Conservation (phyloP, 2,329 filamentous ascomycete species). For the Grosmannia penicillata region DNA sequence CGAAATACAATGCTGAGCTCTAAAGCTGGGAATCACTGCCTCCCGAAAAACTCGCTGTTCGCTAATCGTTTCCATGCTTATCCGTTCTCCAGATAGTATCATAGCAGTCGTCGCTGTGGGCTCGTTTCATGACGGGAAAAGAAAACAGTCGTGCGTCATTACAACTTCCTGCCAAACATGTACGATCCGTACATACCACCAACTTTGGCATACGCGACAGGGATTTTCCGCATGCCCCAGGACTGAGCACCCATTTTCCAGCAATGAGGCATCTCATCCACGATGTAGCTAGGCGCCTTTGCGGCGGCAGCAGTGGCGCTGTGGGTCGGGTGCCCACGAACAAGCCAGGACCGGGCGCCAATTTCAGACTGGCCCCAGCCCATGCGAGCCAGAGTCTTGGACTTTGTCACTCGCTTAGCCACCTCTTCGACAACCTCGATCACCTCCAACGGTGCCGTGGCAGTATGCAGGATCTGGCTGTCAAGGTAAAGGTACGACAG, state of each 20-base stretch:
- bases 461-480: conserved; percentile 40
- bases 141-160: no score
- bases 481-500: conserved; percentile 34
- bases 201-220: conserved; percentile 80
- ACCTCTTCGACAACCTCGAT: conserved; percentile 60
- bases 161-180: conserved; percentile 47
- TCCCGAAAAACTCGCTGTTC: no score
- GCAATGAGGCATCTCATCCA: no score
- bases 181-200: conserved; percentile 80
- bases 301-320: conserved; percentile 26
- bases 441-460: conserved; percentile 57
- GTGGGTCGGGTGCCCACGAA: conserved; percentile 30
- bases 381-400: conserved; percentile 40
- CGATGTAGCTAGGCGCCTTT: no score
- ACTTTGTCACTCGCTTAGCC: conserved; percentile 48
- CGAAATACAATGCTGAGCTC: no score
- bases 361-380: conserved; percentile 63
- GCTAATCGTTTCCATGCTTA: no score
- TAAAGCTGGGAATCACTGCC: no score
- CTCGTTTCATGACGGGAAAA: no score
- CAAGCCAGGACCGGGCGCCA: conserved; percentile 51
- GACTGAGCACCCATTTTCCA: conserved; percentile 80
- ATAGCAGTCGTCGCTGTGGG: no score
- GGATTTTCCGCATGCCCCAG: conserved; percentile 83
- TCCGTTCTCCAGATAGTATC: no score